Base-by-base conservation (phyloP, 192 early-diverging fungal species). In the Phlyctochytrium arcticum region DNA sequence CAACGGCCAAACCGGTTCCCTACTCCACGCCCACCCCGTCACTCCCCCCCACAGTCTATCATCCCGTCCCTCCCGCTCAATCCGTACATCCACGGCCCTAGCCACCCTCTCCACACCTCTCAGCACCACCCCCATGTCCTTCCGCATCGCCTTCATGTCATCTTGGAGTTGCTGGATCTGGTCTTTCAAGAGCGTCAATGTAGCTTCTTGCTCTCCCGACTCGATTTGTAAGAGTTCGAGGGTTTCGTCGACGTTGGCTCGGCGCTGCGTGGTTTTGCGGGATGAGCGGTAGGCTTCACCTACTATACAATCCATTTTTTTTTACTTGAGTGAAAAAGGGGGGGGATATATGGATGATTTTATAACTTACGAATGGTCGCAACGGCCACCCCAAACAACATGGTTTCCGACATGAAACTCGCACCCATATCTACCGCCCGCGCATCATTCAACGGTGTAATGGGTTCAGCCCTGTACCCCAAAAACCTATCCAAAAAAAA, bases 381-480 rank as follows among this genome's bases (percentile, higher is more conserved):
- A 23, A 60, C 74, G 2, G 72, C 76, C 0, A 81, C 76, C 2
- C 55, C 17, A 51, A 81, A 76, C 12, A 81, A 58, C 19, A 81
- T 34, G 23, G 55, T 34, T 66, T 81, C 80, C 33, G 68, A 48
- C 17, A 81, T 55, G 30, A 81, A 77, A 7, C 44, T 57, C 15
- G 80, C 66, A 4, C 80, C 80, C 6, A 64, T 47, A 65, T 81
- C 80, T 7, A 81, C 74, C 10, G 80, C 80, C 39, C 62, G 51
- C 3, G 67, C 69, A 42, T 81, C 80, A 50, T 74, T 78, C 6
- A 81, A 64, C 6, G 80, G 80, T 26, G 69, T 70, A 55, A 81
- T 71, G 3, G 57, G 42, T 29, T 72, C 68, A 19, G 51, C 37
- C 47, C 68, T 73, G 65, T 76, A 76, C 34, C 76, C 76, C 12